phyloP scores from a whole-genome alignment of 768 basidiomycete species.

The Leccinum rimulosum region DNA sequence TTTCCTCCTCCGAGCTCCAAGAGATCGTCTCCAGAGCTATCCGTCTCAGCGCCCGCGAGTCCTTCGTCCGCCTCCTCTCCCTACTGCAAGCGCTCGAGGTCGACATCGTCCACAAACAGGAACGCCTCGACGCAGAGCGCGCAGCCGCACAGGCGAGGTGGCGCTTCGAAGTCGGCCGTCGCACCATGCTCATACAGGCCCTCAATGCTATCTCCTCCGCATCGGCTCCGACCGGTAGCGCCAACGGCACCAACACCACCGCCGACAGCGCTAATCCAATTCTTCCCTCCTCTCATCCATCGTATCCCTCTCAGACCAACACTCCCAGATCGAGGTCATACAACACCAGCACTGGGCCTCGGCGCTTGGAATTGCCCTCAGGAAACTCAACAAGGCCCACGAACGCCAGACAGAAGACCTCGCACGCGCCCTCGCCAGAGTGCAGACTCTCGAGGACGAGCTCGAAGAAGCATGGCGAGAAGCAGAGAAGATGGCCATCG shows the following conservation, averaged over 20 bases:
- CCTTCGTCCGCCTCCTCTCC: slow-evolving; percentile 69
- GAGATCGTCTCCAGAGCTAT: slow-evolving; percentile 71
- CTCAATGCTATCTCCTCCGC: slow-evolving; percentile 50
- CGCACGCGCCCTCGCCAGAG: slow-evolving; percentile 41
- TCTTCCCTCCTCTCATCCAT: slow-evolving; percentile 52
- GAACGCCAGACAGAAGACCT: slow-evolving; percentile 63
- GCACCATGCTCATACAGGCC: slow-evolving; percentile 71
- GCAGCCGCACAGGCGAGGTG: slow-evolving; percentile 60
- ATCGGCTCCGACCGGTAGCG: slow-evolving; percentile 14
- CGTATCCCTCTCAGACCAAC: slow-evolving; percentile 57
- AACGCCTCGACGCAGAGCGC: slow-evolving; percentile 53
- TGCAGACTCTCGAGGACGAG: slow-evolving; percentile 61
- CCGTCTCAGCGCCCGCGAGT: slow-evolving; percentile 62
- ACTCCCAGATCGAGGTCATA: slow-evolving; percentile 57
- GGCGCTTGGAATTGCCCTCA: slow-evolving; percentile 72
- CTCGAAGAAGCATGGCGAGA: slow-evolving; percentile 80
- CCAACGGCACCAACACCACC: not conserved
- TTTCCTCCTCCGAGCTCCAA: slow-evolving; percentile 54
- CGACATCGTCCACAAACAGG: slow-evolving; percentile 55
- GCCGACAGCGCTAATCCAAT: slow-evolving; percentile 38
- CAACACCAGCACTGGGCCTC: slow-evolving; percentile 69
- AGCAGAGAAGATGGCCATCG: slow-evolving; percentile 68
- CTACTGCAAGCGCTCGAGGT: slow-evolving; percentile 53
- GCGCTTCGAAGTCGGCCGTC: slow-evolving; percentile 61
- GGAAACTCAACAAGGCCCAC: slow-evolving; percentile 78